Evolutionary conservation across 2,329 filamentous ascomycete genomes (phyloP).

Genomic region (Cyphellophora attinorum): DNA sequence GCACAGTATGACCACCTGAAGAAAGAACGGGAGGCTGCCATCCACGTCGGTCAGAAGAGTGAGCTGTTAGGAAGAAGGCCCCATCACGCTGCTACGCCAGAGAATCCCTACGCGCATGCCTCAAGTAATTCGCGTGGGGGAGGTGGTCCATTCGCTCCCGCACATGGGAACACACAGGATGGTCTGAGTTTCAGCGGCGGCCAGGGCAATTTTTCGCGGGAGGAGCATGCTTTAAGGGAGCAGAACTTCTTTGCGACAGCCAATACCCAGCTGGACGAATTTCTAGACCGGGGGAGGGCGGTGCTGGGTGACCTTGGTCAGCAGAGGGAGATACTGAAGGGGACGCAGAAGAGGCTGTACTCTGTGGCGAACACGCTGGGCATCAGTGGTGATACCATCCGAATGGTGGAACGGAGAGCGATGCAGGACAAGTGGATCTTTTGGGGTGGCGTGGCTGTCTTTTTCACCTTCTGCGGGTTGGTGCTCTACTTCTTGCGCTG

Average conservation of each 20-base stretch:
- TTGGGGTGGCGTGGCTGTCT: constrained; percentile 72
- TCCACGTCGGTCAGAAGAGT: constrained; percentile 58
- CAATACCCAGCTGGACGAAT: constrained; percentile 82
- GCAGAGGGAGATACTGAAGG: constrained; percentile 90
- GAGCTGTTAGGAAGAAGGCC: constrained; percentile 81
- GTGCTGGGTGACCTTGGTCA: constrained; percentile 81
- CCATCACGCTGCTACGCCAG: constrained; percentile 68
- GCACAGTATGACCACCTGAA: constrained; percentile 69
- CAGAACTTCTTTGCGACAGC: constrained; percentile 78
- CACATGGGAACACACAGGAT: constrained; percentile 20
- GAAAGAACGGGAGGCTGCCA: constrained; percentile 63
- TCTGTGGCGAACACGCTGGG: constrained; percentile 89
- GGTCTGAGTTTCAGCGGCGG: constrained; percentile 36
- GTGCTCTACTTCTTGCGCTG: constrained; percentile 76
- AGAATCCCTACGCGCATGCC: constrained; percentile 79
- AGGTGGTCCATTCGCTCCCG: constrained; percentile 31
- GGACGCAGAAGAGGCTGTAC: constrained; percentile 82
- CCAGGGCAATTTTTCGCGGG: constrained; percentile 54
- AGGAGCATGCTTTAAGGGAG: constrained; percentile 77
- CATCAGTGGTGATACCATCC: constrained; percentile 88
- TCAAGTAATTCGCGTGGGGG: constrained; percentile 25
- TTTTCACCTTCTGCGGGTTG: constrained; percentile 85
- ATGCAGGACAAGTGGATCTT: constrained; percentile 99
- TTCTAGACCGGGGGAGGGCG: constrained; percentile 79
- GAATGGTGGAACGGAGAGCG: constrained; percentile 87